These are phyloP conservation scores for Syzygium malaccense DNA, from an alignment of 441 rosid species.

Conservation along the genomic window DNA sequence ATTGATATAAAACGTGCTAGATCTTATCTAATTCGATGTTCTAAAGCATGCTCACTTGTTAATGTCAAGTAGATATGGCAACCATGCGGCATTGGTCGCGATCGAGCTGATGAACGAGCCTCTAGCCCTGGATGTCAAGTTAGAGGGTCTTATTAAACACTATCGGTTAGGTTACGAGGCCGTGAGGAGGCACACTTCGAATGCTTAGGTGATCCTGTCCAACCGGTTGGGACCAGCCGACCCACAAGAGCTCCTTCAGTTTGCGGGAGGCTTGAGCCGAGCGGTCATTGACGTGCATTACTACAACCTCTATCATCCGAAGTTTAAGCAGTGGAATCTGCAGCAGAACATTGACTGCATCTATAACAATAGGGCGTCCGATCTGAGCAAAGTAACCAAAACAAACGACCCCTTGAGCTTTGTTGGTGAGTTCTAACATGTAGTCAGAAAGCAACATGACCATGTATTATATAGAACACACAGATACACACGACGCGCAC, in stretches of 20 bases:
- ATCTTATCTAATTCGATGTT: neutral
- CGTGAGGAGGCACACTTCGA: conserved; percentile 21
- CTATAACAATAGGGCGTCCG: conserved; percentile 3
- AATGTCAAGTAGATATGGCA: conserved; percentile 13
- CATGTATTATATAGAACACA: neutral
- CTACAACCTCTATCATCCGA: conserved; percentile 18
- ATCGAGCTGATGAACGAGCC: conserved; percentile 39
- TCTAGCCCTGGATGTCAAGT: neutral
- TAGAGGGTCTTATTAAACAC: conserved; percentile 17
- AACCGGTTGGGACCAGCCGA: conserved; percentile 21
- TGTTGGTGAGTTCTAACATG: conserved; percentile 17
- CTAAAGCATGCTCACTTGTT: neutral
- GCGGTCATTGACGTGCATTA: conserved; percentile 31
- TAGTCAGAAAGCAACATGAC: neutral
- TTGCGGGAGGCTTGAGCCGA: conserved; percentile 6
- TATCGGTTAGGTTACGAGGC: conserved; percentile 28
- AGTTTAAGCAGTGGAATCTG: conserved; percentile 1
- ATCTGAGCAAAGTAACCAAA: neutral
- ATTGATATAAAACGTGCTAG: too few species aligned
- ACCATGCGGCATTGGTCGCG: conserved; percentile 14
- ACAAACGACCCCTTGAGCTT: conserved; percentile 21
- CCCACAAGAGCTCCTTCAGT: conserved; percentile 16
- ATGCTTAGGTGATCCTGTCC: conserved; percentile 28
- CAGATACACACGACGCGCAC: neutral
- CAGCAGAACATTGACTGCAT: conserved; percentile 23